A percentile compares a stretch with the other conserved stretches of the same genome.
phyloP scores from a whole-genome alignment of 306 rosid genomes.

The Acacia confusa region DNA sequence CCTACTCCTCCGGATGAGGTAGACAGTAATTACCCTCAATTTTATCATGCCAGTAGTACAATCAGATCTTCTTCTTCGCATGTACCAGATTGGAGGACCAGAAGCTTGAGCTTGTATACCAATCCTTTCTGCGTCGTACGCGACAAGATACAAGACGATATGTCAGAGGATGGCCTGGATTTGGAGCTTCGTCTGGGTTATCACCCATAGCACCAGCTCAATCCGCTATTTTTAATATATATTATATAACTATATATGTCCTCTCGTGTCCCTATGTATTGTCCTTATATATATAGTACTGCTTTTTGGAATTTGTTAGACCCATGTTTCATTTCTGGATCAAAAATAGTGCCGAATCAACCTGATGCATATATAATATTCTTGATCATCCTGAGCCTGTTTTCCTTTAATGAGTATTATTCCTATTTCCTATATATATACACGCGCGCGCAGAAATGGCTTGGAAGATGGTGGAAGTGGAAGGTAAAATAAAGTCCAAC shows the following conservation, averaged over 20 bases:
- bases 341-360: not conserved
- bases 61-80: conserved; percentile 32
- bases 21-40: conserved; percentile 39
- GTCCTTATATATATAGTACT: conserved; percentile 1
- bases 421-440: not conserved
- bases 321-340: not conserved
- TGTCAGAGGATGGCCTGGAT: conserved; percentile 57
- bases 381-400: conserved; percentile 10
- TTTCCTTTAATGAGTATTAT: not conserved
- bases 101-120: conserved; percentile 42
- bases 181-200: conserved; percentile 94
- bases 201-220: conserved; percentile 41
- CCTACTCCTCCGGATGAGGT: conserved; percentile 28
- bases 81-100: conserved; percentile 49
- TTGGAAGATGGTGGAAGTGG: conserved; percentile 27
- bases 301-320: not conserved
- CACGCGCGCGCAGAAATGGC: not conserved
- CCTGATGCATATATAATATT: not conserved
- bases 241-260: not conserved
- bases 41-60: conserved; percentile 33
- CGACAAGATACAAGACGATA: conserved; percentile 34
- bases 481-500: conserved; percentile 4
- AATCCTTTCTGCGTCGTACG: conserved; percentile 29
- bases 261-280: not conserved
- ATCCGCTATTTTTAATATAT: not conserved